Evolutionary conservation across 495 filamentous ascomycete species (phyloP).

Genomic region (Massariosphaeria phaeospora): DNA sequence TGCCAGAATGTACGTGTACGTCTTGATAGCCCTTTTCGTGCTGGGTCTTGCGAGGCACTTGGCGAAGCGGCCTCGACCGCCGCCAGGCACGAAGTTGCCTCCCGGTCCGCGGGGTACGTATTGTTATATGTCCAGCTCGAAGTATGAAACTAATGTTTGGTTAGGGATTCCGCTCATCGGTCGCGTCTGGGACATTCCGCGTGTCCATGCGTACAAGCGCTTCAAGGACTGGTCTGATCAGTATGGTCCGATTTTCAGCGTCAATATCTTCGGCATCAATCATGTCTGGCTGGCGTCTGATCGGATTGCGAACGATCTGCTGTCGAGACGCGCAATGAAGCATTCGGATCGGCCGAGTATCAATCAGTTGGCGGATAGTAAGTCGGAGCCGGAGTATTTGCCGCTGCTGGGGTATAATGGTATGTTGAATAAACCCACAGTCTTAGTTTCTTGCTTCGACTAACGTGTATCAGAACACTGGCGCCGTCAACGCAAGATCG

Average conservation of each 20-base stretch:
- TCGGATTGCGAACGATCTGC: conserved; percentile 11
- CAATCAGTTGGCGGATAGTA: neutral
- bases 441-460: neutral
- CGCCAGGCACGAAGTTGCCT: neutral
- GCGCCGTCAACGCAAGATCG: conserved; percentile 8
- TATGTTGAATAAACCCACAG: too few species aligned
- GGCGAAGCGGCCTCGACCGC: too few species aligned
- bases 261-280: neutral
- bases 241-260: neutral
- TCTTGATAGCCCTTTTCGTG: too few species aligned
- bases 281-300: neutral
- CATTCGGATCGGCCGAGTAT: conserved; percentile 4
- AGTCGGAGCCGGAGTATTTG: neutral
- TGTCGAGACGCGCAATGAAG: neutral
- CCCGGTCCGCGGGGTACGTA: conserved; percentile 4
- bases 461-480: conserved; percentile 6
- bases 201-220: neutral
- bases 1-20: too few species aligned
- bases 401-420: conserved; percentile 1
- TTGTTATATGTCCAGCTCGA: too few species aligned
- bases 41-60: too few species aligned
- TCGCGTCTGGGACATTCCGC: neutral
- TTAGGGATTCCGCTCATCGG: conserved; percentile 5
- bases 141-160: neutral
- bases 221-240: conserved; percentile 3